phyloP scores from a whole-genome alignment of 2,329 filamentous ascomycete genomes.

The Cladosporium sp. region DNA sequence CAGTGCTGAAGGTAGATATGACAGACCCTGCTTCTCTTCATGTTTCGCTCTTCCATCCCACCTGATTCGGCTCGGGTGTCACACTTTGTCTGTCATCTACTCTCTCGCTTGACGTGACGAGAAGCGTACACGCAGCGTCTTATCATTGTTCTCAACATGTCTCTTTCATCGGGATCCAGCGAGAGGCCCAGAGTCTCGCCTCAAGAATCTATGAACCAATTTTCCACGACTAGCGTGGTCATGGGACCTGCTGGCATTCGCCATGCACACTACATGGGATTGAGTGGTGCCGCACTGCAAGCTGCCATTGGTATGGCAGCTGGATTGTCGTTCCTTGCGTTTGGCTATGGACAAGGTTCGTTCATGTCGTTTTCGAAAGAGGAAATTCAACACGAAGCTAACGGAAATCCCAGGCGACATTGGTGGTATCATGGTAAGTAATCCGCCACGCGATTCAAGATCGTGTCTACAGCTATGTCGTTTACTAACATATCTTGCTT shows the following conservation, averaged over 20 bases:
- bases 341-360: slow-evolving; percentile 14
- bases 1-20: slow-evolving; percentile 2
- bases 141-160: neutral
- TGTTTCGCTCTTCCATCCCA: neutral
- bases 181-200: neutral
- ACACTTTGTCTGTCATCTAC: neutral
- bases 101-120: neutral
- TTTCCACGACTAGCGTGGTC: neutral
- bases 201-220: neutral
- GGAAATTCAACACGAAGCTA: neutral
- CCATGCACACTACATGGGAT: slow-evolving; percentile 20
- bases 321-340: slow-evolving; percentile 20
- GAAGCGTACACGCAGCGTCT: neutral
- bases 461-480: too few relatives aligned
- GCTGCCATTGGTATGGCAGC: slow-evolving; percentile 20
- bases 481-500: slow-evolving; percentile 41
- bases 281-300: slow-evolving; percentile 17
- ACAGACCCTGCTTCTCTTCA: slow-evolving; percentile 6
- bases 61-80: neutral
- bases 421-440: slow-evolving; percentile 47
- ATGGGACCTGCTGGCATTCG: neutral
- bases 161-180: neutral
- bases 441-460: too few relatives aligned
- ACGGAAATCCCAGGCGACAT: slow-evolving; percentile 27
- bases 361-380: too few relatives aligned